A percentile compares a stretch with the other conserved stretches of the same genome.
Evolutionary conservation across 1,139 yeast species (phyloP).

Genomic region (Taphrina deformans): DNA sequence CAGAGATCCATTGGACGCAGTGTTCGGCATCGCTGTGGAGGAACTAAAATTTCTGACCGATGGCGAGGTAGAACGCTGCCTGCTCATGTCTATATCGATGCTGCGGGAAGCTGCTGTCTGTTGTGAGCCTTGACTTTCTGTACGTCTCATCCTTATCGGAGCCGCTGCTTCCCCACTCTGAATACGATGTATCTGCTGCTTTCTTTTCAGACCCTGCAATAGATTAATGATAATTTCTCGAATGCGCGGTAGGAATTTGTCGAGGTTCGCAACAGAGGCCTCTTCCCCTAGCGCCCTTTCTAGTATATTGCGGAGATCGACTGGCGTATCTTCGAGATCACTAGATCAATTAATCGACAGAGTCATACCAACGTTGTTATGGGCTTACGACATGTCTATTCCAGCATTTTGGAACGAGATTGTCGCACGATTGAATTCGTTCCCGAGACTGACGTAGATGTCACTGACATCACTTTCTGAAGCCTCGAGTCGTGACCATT

Average conservation of each 20-base stretch:
- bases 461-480: slow-evolving; percentile 84
- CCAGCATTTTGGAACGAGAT: slow-evolving; percentile 70
- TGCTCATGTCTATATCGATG: slow-evolving; percentile 5
- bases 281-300: slow-evolving; percentile 85
- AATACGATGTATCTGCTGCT: slow-evolving; percentile 56
- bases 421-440: slow-evolving; percentile 85
- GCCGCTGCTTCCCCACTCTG: slow-evolving; percentile 28
- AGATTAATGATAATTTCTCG: slow-evolving; percentile 82
- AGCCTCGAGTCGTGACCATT: slow-evolving; percentile 82
- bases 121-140: not conserved
- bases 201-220: slow-evolving; percentile 74
- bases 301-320: slow-evolving; percentile 65
- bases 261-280: slow-evolving; percentile 81
- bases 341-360: slow-evolving; percentile 39
- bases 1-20: not conserved
- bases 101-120: slow-evolving; percentile 9
- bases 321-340: slow-evolving; percentile 78
- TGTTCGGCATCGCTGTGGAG: not conserved
- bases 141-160: not conserved
- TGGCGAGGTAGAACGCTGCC: slow-evolving; percentile 16
- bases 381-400: slow-evolving; percentile 54
- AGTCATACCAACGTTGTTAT: not conserved
- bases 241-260: slow-evolving; percentile 76
- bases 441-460: slow-evolving; percentile 87
- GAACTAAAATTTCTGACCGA: slow-evolving; percentile 11